Percentiles rank a stretch among this genome's conserved stretches.
Conservation (phyloP, 2,329 filamentous ascomycete genomes). For the Phaeosphaeria sp. region DNA sequence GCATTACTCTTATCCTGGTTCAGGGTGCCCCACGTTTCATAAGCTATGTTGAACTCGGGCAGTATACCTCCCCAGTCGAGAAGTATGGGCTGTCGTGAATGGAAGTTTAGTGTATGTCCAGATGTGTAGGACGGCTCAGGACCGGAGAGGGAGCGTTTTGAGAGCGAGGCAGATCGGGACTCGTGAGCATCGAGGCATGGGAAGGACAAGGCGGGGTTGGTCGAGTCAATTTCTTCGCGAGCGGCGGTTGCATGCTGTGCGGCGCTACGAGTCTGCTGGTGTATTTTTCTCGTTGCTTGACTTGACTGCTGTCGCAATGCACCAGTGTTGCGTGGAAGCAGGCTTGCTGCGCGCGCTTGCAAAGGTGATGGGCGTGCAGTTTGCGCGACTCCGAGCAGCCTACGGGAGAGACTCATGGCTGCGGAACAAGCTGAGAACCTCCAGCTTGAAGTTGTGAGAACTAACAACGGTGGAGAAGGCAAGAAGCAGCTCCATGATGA, state of each 20-base stretch:
- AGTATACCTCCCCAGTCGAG: conserved; percentile 97
- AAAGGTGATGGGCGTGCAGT: conserved; percentile 17
- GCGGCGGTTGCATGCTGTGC: conserved; percentile 31
- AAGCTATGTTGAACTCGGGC: conserved; percentile 86
- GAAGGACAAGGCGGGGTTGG: conserved; percentile 50
- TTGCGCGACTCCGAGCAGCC: conserved; percentile 31
- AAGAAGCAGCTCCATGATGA: conserved; percentile 18
- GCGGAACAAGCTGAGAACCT: conserved; percentile 2
- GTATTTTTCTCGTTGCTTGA: conserved; percentile 32
- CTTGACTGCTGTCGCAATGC: conserved; percentile 28
- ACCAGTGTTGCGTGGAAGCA: conserved; percentile 12
- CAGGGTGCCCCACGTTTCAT: conserved; percentile 87
- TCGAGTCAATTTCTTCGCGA: conserved; percentile 39
- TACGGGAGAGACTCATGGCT: conserved; percentile 41
- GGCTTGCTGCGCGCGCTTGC: conserved; percentile 10
- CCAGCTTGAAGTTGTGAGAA: conserved; percentile 4
- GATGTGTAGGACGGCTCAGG: conserved; percentile 95
- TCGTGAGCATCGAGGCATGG: conserved; percentile 52
- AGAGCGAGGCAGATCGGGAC: conserved; percentile 69
- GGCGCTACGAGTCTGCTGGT: conserved; percentile 35
- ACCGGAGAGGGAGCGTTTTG: conserved; percentile 71
- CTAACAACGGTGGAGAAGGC: conserved; percentile 12
- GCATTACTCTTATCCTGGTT: conserved; percentile 85
- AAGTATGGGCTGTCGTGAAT: conserved; percentile 74
- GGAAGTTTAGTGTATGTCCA: conserved; percentile 80